Evolutionary conservation across 2,329 filamentous ascomycete species (phyloP), one percentile per base, ranked within the genome.

Genomic region (Ophiostoma triangulosporum): DNA sequence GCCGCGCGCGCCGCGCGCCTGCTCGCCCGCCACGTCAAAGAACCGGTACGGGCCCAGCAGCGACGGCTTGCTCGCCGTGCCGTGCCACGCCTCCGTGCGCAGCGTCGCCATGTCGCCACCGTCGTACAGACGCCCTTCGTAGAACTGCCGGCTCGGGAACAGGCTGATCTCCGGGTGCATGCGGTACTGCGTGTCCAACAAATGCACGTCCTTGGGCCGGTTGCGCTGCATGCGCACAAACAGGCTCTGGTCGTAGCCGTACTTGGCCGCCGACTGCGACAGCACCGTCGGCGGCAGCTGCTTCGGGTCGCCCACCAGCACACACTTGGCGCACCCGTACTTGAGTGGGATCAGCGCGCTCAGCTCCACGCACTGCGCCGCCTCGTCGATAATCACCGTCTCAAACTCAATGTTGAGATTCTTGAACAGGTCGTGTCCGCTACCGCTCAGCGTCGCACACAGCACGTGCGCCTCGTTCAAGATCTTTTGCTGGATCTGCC

Each of bases 141-240:
- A 98, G 70, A 98, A 98, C 51, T 90, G 84, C 60, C 77, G 73
- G 66, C 89, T 95, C 1, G 94, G 93, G 66, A 96, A 98, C 51
- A 74, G 68, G 67, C 89, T 95, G 65, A 98, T 98, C 60, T 93
- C 88, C 0, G 94, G 93, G 69, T 98, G 93, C 94, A 98, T 98
- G 69, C 93, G 93, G 66, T 98, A 98, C 65, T 98, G 93, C 54
- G 86, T 93, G 64, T 97, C 91, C n/a, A 98, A 80, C 26, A 98
- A 75, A 70, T 98, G 91, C 15, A 98, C 83, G 59, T 94, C 85
- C 31, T 86, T 74, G 1, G 88, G 87, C 62, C 91, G 84, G 59
- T 96, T 96, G 62, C 83, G 83, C 65, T 97, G 93, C 91, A 98
- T 98, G 32, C 93, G 86, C 52, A 97, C 93, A 71, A 98, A 98